Evolutionary conservation across 345 rosid species (phyloP).

Genomic region (Toxicodendron radicans): DNA sequence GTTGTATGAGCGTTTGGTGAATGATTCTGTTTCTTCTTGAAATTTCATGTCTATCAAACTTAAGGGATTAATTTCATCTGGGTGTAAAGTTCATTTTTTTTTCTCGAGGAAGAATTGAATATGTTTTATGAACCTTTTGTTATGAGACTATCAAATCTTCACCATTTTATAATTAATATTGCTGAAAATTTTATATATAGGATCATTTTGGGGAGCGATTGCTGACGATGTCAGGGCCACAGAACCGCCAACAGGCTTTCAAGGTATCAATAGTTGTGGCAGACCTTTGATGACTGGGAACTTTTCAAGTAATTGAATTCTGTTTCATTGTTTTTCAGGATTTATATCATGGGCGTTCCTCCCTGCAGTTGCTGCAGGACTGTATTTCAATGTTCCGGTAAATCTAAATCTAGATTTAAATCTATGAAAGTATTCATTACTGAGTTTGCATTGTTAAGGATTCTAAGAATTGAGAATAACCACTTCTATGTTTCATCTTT

Average conservation of each 20-base stretch:
- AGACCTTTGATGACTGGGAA: neutral
- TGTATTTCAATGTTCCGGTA: constrained; percentile 77
- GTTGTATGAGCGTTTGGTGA: neutral
- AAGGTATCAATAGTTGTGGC: constrained; percentile 38
- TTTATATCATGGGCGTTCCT: constrained; percentile 84
- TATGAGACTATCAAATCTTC: neutral
- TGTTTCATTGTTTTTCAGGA: constrained; percentile 41
- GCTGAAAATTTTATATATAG: constrained; percentile 22
- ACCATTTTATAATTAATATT: too few species aligned
- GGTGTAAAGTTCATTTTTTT: neutral
- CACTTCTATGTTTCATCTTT: neutral
- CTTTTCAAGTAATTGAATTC: neutral
- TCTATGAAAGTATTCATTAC: neutral
- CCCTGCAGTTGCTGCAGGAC: constrained; percentile 70
- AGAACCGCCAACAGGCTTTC: constrained; percentile 79
- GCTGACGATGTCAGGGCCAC: constrained; percentile 59
- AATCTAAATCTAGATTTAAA: constrained; percentile 11
- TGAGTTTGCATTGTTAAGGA: neutral
- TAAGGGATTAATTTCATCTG: constrained; percentile 4
- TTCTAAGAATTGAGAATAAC: neutral
- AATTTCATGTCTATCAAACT: neutral
- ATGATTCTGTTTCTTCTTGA: neutral
- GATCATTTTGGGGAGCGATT: constrained; percentile 73
- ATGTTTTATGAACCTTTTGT: neutral
- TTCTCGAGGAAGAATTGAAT: neutral